Conservation (phyloP, 164 flowering plant genomes). For the Malania oleifera region DNA sequence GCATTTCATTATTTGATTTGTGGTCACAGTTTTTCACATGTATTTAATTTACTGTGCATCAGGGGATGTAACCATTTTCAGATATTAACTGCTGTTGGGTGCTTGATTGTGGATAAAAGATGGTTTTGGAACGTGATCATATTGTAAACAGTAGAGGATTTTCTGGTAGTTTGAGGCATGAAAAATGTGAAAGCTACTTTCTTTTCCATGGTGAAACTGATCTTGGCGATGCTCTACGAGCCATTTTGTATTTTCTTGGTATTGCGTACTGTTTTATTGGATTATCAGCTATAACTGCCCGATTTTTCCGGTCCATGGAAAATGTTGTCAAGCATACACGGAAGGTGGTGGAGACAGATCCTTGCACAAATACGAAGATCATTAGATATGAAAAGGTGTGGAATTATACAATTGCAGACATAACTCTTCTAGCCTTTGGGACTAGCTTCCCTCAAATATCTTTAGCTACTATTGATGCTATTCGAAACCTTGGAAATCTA, state of each 20-base stretch:
- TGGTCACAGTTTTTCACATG: neutral
- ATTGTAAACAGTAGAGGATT: conserved; percentile 11
- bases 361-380: conserved; percentile 38
- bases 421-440: conserved; percentile 79
- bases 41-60: neutral
- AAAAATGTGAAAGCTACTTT: conserved; percentile 60
- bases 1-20: too few species aligned
- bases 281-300: conserved; percentile 74
- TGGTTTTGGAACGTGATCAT: conserved; percentile 23
- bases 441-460: conserved; percentile 97
- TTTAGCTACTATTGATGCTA: conserved; percentile 84
- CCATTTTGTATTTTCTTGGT: conserved; percentile 57
- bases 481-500: conserved; percentile 59
- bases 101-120: conserved; percentile 6
- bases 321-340: conserved; percentile 81
- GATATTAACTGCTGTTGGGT: neutral
- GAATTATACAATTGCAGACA: conserved; percentile 90
- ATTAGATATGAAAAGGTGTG: conserved; percentile 65
- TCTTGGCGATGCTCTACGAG: conserved; percentile 49
- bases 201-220: conserved; percentile 50
- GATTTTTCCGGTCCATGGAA: conserved; percentile 92
- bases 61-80: neutral
- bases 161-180: conserved; percentile 21
- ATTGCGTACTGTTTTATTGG: conserved; percentile 87
- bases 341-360: conserved; percentile 64